Evolutionary conservation across 2,329 filamentous ascomycete species (phyloP).

Genomic region (Pseudogymnoascus sp.): DNA sequence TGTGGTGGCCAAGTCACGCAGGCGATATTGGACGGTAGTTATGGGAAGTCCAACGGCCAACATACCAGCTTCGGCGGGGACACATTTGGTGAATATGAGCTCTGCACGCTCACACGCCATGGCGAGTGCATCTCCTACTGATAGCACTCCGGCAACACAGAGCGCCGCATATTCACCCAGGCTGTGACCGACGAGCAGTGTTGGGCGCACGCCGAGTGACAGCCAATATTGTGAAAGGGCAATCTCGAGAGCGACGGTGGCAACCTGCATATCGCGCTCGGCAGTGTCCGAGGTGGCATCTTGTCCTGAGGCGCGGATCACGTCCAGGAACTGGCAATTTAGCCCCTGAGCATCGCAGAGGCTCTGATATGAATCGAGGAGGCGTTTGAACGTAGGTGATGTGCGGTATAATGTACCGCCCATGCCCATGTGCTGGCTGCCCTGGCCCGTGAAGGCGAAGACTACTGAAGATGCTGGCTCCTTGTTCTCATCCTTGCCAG

Average conservation of each 20-base stretch:
- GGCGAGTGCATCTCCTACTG: conserved; percentile 23
- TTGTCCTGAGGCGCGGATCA: conserved; percentile 14
- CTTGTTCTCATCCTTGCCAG: conserved; percentile 41
- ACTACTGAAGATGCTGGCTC: conserved; percentile 31
- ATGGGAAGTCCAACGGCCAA: conserved; percentile 27
- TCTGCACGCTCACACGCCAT: conserved; percentile 28
- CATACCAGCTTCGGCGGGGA: conserved; percentile 42
- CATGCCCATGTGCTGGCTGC: conserved; percentile 29
- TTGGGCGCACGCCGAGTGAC: conserved; percentile 45
- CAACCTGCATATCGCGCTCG: conserved; percentile 38
- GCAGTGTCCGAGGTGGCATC: background rate
- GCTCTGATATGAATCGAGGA: background rate
- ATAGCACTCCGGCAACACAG: conserved; percentile 26
- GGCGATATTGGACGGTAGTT: background rate
- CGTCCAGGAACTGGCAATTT: background rate
- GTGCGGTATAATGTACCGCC: background rate
- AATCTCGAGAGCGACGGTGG: conserved; percentile 42
- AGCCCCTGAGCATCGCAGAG: background rate
- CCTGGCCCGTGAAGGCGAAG: conserved; percentile 17
- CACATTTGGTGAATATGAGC: conserved; percentile 40
- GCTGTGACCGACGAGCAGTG: conserved; percentile 34
- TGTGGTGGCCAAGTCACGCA: background rate
- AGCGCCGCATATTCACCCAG: conserved; percentile 31
- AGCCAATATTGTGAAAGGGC: conserved; percentile 45
- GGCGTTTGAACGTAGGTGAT: conserved; percentile 29